Evolutionary conservation across 2,329 filamentous ascomycete species (phyloP).

Genomic region (Pseudomassariella vexata): DNA sequence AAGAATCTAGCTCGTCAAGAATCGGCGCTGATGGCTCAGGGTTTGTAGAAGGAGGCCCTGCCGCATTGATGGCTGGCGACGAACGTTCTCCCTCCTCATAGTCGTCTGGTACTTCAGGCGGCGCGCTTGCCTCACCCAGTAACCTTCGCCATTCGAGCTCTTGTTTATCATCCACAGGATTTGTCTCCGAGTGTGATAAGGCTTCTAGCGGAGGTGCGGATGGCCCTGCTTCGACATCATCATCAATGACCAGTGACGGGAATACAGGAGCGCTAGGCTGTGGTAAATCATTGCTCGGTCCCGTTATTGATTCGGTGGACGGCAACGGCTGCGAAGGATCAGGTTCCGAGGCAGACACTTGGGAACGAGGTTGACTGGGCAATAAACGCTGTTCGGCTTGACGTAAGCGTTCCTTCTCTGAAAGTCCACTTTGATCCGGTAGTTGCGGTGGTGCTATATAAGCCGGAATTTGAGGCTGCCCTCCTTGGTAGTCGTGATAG

Average conservation of each 20-base stretch:
- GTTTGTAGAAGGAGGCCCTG: slow-evolving; percentile 15
- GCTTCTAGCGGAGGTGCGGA: slow-evolving; percentile 43
- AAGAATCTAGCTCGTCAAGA: slow-evolving; percentile 17
- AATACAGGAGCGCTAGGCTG: slow-evolving; percentile 4
- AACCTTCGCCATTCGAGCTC: slow-evolving; percentile 56
- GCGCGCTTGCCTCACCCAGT: slow-evolving; percentile 46
- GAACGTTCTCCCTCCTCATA: slow-evolving; percentile 28
- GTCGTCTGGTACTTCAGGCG: slow-evolving; percentile 38
- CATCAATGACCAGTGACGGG: slow-evolving; percentile 14
- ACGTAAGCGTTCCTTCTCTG: slow-evolving; percentile 77
- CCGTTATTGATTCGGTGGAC: slow-evolving; percentile 9
- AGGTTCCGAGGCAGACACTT: slow-evolving; percentile 22
- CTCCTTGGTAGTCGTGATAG: slow-evolving; percentile 25
- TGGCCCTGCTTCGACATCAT: slow-evolving; percentile 25
- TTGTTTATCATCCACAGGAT: slow-evolving; percentile 61
- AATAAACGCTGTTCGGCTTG: slow-evolving; percentile 73
- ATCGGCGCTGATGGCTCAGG: slow-evolving; percentile 24
- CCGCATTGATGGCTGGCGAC: slow-evolving; percentile 11
- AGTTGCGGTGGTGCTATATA: slow-evolving; percentile 57
- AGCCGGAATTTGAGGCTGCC: slow-evolving; percentile 33
- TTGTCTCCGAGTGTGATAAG: slow-evolving; percentile 23
- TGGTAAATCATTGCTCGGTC: slow-evolving; percentile 4
- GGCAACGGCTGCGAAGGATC: slow-evolving; percentile 33
- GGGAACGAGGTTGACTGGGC: slow-evolving; percentile 67
- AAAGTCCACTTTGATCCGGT: slow-evolving; percentile 54